Base-by-base conservation (phyloP, 306 rosid genomes). In the Inga laurina region DNA sequence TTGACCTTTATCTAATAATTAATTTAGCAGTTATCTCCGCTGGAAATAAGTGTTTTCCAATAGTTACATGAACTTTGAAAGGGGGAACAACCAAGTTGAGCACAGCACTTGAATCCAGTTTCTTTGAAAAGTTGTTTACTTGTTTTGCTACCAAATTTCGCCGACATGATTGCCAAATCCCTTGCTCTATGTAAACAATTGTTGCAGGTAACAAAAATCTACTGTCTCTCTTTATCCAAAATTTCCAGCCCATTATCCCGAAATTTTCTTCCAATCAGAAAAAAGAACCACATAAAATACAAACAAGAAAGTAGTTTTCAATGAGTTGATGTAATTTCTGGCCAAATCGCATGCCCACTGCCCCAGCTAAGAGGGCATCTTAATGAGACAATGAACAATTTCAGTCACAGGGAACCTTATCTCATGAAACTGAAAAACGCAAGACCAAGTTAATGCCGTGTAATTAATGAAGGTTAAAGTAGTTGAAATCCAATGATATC, bases 351-450 rank as follows among this genome's bases (percentile, higher is more conserved):
- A 64, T 64, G 39, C 41, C 41, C 6, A 1, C n/a, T 43, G 27
- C 83, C 78, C 78, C 15, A 8, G 3, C 59, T 30, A 30, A 73
- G 73, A 5, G 74, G 79, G 30, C 65, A 48, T 34, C 32, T 59
- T 30, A 4, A 59, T 19, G 72, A 43, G 48, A 12, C 8, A 13
- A 72, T 52, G 35, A 72, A 72, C 76, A 46, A 72, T 27, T 27
- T 48, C 43, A 5, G 3, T 44, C 56, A 4, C 77, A 72, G 27
- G 24, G 7, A 72, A 72, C 18, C 57, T 46, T 27, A 72, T 24
- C 77, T 18, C 21, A 46, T 22, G 61, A 46, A 72, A 45, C 43
- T 48, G 77, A 48, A 27, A 73, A 39, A 73, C 27, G 18, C 8
- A 7, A 27, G 45, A 9, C 37, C 46, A 51, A 49, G 41, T 52